Percentiles rank a stretch among this genome's conserved stretches.
Conservation (phyloP, 1,284 basidiomycete species). For the Ceratobasidium papillatum region DNA sequence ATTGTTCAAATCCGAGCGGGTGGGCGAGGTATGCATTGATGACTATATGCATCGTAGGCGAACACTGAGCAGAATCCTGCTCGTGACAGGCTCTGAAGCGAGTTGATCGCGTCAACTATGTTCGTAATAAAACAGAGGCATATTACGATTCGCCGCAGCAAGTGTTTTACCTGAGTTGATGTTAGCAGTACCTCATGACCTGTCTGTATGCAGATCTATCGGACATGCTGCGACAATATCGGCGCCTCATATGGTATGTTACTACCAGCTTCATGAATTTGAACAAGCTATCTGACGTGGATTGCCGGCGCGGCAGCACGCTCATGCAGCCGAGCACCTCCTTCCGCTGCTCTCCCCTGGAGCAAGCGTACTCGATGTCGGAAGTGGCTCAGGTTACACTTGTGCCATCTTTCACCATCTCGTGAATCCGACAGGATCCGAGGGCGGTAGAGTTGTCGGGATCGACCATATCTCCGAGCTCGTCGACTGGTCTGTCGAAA, state of each 20-base stretch:
- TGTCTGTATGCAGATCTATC: conserved; percentile 63
- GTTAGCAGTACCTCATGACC: neutral
- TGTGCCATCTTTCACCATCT: conserved; percentile 80
- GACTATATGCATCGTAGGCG: neutral
- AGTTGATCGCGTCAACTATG: conserved; percentile 80
- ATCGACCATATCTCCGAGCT: conserved; percentile 91
- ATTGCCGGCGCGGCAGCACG: conserved; percentile 64
- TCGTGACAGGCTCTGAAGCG: conserved; percentile 69
- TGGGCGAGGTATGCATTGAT: conserved; percentile 55
- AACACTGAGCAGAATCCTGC: conserved; percentile 17
- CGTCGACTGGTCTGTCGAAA: conserved; percentile 70
- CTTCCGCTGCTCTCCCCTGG: conserved; percentile 75
- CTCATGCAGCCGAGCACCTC: conserved; percentile 79
- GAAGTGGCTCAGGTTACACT: conserved; percentile 82
- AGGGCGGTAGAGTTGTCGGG: conserved; percentile 76
- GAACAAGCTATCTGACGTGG: neutral
- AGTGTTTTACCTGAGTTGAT: conserved; percentile 15
- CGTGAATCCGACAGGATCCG: conserved; percentile 55
- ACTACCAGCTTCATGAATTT: neutral
- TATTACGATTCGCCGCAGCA: conserved; percentile 83
- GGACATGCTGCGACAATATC: conserved; percentile 86
- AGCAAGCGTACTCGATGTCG: conserved; percentile 80
- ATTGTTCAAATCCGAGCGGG: conserved; percentile 65
- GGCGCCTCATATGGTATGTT: conserved; percentile 85
- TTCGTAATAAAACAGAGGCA: conserved; percentile 61